Evolutionary conservation across 768 basidiomycete species (phyloP).

Genomic region (Kwoniella dendrophila): DNA sequence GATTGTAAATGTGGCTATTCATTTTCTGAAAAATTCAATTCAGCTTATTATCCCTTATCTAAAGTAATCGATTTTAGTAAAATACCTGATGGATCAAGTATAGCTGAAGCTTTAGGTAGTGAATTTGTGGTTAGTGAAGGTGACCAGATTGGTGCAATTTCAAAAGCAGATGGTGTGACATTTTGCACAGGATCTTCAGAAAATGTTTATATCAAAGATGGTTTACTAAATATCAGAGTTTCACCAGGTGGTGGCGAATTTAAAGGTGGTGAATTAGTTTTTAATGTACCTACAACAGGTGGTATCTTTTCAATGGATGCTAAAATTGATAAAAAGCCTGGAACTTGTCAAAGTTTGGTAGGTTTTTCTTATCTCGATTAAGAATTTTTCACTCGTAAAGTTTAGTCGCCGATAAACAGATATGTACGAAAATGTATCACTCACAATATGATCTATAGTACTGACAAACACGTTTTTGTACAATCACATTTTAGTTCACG

Average conservation of each 20-base stretch:
- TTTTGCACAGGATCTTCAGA: not conserved
- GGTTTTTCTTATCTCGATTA: not conserved
- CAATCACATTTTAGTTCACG: slow-evolving; percentile 1
- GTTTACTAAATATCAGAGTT: slow-evolving; percentile 3
- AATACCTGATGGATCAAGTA: not conserved
- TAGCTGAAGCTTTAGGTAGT: not conserved
- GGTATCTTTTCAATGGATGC: slow-evolving; percentile 8
- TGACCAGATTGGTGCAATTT: not conserved
- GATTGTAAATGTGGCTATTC: slow-evolving; percentile 2
- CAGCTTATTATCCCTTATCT: slow-evolving; percentile 4
- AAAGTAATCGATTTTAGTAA: not conserved
- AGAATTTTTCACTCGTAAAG: no score
- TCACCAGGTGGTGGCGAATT: not conserved
- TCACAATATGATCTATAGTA: no score
- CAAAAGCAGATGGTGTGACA: not conserved
- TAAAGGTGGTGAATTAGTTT: slow-evolving; percentile 1
- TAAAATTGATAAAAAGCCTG: slow-evolving; percentile 2
- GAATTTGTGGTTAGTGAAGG: not conserved
- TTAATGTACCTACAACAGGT: not conserved
- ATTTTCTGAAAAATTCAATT: not conserved
- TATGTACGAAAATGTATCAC: no score
- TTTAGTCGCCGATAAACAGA: no score
- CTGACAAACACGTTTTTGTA: no score
- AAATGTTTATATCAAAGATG: slow-evolving; percentile 4
- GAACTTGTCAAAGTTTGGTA: slow-evolving; percentile 8